Evolutionary conservation across 2,329 filamentous ascomycete genomes (phyloP).

Genomic region (Colletotrichum lupini): DNA sequence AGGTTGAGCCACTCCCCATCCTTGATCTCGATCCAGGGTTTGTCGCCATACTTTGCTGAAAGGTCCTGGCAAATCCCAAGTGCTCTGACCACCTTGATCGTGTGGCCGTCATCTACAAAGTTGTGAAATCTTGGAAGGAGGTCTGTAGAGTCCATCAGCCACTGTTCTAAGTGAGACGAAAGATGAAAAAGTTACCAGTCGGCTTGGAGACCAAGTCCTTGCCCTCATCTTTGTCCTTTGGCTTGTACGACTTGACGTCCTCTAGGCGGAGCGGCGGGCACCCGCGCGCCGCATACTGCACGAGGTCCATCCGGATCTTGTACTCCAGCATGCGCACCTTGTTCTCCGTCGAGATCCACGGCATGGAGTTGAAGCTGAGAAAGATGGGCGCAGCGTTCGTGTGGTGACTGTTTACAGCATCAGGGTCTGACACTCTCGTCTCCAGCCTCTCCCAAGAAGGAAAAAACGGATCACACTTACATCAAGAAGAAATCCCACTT

Average conservation of each 20-base stretch:
- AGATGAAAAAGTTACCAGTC: constrained; percentile 47
- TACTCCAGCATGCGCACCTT: constrained; percentile 82
- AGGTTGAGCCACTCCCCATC: constrained; percentile 70
- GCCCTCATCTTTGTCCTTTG: constrained; percentile 52
- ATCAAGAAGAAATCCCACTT: constrained; percentile 86
- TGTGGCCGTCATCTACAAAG: constrained; percentile 81
- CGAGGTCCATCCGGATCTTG: constrained; percentile 81
- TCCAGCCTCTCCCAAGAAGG: not conserved
- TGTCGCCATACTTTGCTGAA: constrained; percentile 56
- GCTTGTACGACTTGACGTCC: constrained; percentile 69
- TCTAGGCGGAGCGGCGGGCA: constrained; percentile 69
- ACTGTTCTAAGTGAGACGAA: not conserved
- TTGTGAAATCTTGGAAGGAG: constrained; percentile 59
- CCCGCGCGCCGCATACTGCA: constrained; percentile 78
- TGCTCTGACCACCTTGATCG: constrained; percentile 79
- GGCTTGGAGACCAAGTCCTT: constrained; percentile 56
- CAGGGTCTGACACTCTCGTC: not conserved
- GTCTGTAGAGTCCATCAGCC: constrained; percentile 40
- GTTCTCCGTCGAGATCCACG: constrained; percentile 68
- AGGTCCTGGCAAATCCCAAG: constrained; percentile 71
- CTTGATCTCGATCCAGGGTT: constrained; percentile 63
- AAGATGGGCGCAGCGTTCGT: constrained; percentile 81
- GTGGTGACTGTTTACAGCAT: constrained; percentile 70
- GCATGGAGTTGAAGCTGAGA: constrained; percentile 69
- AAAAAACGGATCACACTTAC: constrained; percentile 47